phyloP scores from a whole-genome alignment of 2,329 filamentous ascomycete genomes.

The Xylaria multiplex region DNA sequence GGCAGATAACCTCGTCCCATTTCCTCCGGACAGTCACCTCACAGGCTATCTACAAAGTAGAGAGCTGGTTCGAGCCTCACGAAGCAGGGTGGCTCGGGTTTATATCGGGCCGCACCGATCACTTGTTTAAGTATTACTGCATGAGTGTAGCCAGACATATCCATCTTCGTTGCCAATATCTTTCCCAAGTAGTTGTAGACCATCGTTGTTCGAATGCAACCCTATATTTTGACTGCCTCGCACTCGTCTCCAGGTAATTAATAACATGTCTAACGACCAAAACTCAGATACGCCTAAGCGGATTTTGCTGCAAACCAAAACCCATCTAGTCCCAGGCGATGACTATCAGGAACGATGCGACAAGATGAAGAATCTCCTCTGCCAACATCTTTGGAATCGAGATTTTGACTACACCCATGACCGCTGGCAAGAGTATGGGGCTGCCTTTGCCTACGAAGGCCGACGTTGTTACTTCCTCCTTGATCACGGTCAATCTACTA shows the following conservation, averaged over 20 bases:
- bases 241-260: neutral
- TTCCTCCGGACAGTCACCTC: too few relatives aligned
- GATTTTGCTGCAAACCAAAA: slow-evolving; percentile 38
- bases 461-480: slow-evolving; percentile 38
- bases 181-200: neutral
- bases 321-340: slow-evolving; percentile 36
- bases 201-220: slow-evolving; percentile 5
- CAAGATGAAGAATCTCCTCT: slow-evolving; percentile 36
- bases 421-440: slow-evolving; percentile 32
- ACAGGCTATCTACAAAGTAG: too few relatives aligned
- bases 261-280: slow-evolving; percentile 15
- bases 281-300: slow-evolving; percentile 10
- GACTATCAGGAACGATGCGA: slow-evolving; percentile 35
- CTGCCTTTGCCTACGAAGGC: slow-evolving; percentile 34
- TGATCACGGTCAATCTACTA: slow-evolving; percentile 34
- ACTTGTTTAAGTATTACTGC: too few relatives aligned
- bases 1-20: too few relatives aligned
- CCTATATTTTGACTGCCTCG: neutral
- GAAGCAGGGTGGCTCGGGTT: too few relatives aligned
- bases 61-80: too few relatives aligned
- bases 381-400: slow-evolving; percentile 39
- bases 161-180: too few relatives aligned
- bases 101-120: too few relatives aligned
- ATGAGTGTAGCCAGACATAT: too few relatives aligned
- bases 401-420: slow-evolving; percentile 34